These are phyloP conservation scores for Trametes cingulata DNA, from an alignment of 768 basidiomycete species.

Conservation along the genomic window DNA sequence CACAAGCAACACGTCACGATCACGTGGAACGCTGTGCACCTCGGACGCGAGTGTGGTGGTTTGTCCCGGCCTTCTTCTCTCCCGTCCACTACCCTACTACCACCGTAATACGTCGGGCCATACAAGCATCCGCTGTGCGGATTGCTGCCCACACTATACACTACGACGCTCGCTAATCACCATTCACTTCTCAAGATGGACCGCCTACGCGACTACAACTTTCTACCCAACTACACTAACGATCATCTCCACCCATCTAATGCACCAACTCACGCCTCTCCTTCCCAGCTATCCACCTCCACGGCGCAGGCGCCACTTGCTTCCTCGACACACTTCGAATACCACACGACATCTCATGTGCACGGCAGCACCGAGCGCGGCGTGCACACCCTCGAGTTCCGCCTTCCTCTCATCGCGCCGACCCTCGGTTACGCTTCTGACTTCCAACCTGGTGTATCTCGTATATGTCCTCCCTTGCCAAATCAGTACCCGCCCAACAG, in stretches of 20 bases:
- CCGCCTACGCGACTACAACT: constrained; percentile 23
- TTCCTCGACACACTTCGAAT: not conserved
- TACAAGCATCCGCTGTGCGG: constrained; percentile 14
- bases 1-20: constrained; percentile 1
- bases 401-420: constrained; percentile 11
- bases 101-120: not conserved
- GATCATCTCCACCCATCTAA: constrained; percentile 8
- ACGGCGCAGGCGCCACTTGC: constrained; percentile 24
- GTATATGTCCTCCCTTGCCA: not conserved
- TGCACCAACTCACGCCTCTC: constrained; percentile 12
- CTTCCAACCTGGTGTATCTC: constrained; percentile 12
- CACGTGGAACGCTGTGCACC: not conserved
- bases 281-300: constrained; percentile 4
- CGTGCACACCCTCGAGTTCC: constrained; percentile 4
- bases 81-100: not conserved
- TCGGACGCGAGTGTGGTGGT: constrained; percentile 11
- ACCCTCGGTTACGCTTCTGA: constrained; percentile 1
- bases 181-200: constrained; percentile 20
- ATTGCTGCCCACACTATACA: not conserved
- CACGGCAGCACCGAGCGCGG: not conserved
- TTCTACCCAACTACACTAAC: constrained; percentile 15
- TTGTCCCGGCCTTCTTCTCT: not conserved
- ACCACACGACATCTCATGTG: not conserved
- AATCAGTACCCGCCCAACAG: not conserved
- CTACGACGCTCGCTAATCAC: not conserved